Evolutionary conservation across 306 rosid species (phyloP).

Genomic region (Crotalaria pallida): DNA sequence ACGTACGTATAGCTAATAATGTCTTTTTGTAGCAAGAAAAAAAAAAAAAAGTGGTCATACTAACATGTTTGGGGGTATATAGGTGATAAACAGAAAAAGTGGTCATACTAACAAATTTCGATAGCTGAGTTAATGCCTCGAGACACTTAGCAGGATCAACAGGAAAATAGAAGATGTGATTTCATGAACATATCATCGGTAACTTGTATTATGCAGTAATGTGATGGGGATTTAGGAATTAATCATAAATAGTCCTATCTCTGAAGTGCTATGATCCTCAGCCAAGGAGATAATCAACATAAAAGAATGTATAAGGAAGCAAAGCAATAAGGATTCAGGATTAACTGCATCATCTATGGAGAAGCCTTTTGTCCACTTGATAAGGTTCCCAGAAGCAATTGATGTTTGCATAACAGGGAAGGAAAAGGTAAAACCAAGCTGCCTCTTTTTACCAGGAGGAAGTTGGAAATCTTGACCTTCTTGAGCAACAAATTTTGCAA

Average conservation of each 20-base stretch:
- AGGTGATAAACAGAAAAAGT: background rate
- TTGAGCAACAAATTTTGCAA: constrained; percentile 69
- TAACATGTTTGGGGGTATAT: background rate
- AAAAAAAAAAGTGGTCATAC: background rate
- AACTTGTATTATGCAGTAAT: background rate
- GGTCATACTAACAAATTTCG: background rate
- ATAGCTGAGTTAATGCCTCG: background rate
- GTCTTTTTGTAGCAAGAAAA: background rate
- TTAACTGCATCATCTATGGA: constrained; percentile 59
- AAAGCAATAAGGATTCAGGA: constrained; percentile 26
- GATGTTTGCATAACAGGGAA: constrained; percentile 87
- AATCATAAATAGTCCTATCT: background rate
- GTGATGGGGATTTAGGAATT: background rate
- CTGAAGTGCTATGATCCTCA: background rate
- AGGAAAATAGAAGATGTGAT: background rate
- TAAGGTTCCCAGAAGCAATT: constrained; percentile 77
- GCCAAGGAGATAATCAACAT: background rate
- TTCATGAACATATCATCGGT: background rate
- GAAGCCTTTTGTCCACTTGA: constrained; percentile 99
- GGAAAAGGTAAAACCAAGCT: constrained; percentile 96
- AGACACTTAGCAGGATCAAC: background rate
- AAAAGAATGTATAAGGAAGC: constrained; percentile 16
- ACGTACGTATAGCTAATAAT: background rate
- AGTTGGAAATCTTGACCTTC: constrained; percentile 71
- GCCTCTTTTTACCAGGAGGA: constrained; percentile 75